Percentiles rank a stretch among this genome's conserved stretches.
Evolutionary conservation across 768 basidiomycete species (phyloP).

Genomic region (Hysterangium stoloniferum): DNA sequence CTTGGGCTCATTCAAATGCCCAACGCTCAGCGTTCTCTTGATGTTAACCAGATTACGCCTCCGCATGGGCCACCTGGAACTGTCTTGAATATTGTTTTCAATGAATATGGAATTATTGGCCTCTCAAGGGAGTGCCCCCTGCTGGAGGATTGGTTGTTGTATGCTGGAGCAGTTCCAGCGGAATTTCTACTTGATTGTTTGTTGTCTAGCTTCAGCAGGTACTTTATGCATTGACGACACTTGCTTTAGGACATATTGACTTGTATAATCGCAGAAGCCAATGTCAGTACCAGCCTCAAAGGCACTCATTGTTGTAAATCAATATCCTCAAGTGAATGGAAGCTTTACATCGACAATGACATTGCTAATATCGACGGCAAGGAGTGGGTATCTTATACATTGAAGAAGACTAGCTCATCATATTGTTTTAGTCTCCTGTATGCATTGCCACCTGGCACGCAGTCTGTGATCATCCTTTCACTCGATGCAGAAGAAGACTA

Average conservation of each 20-base stretch:
- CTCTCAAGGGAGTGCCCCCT: conserved; percentile 17
- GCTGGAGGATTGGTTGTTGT: conserved; percentile 22
- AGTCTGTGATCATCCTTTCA: conserved; percentile 32
- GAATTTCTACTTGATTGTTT: conserved; percentile 34
- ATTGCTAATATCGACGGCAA: conserved; percentile 23
- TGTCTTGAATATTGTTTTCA: conserved; percentile 16
- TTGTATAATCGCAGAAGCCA: conserved; percentile 18
- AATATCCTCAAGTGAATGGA: conserved; percentile 13
- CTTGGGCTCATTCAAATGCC: conserved; percentile 14
- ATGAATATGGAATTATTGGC: conserved; percentile 16
- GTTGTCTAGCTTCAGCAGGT: not conserved
- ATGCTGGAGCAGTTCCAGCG: conserved; percentile 39
- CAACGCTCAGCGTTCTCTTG: conserved; percentile 14
- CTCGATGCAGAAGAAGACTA: conserved; percentile 29
- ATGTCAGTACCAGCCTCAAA: conserved; percentile 17
- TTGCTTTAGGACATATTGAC: conserved; percentile 29
- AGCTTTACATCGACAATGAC: conserved; percentile 21
- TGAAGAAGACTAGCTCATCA: not conserved
- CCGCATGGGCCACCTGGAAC: conserved; percentile 15
- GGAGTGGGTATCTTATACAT: conserved; percentile 24
- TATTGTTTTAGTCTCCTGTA: conserved; percentile 30
- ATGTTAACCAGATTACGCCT: conserved; percentile 16
- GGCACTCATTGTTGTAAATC: conserved; percentile 17
- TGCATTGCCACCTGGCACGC: conserved; percentile 31
- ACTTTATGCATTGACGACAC: not conserved